Percentiles rank a stretch among this genome's conserved stretches.
Evolutionary conservation across 2,329 filamentous ascomycete genomes (phyloP).

Genomic region (Coleophoma cylindrospora): DNA sequence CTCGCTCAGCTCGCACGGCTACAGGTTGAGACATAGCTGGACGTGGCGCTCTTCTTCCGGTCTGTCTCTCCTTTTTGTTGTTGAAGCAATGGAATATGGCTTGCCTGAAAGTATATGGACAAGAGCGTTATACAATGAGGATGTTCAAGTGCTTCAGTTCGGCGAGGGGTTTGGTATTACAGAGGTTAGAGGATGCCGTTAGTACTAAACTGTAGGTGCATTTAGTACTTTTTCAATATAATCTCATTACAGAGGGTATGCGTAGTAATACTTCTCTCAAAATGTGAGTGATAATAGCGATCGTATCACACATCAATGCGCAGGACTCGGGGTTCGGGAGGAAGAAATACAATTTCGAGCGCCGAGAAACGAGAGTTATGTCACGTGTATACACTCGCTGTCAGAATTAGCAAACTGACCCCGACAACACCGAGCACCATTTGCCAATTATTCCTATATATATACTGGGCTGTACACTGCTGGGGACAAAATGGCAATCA

Average conservation of each 20-base stretch:
- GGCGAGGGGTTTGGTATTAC: no score
- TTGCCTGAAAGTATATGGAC: neutral
- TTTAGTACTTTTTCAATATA: no score
- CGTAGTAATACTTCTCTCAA: no score
- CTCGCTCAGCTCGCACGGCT: neutral
- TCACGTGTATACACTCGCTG: neutral
- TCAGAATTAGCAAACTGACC: neutral
- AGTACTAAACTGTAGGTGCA: no score
- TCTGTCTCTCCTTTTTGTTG: neutral
- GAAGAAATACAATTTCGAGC: conserved; percentile 13
- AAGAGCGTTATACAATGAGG: no score
- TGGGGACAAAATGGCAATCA: neutral
- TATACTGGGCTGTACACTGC: neutral
- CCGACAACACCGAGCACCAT: neutral
- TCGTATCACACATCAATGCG: neutral
- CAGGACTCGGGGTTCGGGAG: conserved; percentile 14
- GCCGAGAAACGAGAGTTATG: conserved; percentile 10
- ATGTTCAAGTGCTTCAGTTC: no score
- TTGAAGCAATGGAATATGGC: neutral
- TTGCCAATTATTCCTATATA: neutral
- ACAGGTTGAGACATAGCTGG: neutral
- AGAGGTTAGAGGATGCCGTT: no score
- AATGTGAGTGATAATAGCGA: neutral
- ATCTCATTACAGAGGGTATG: no score
- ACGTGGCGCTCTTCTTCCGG: neutral